Base-by-base conservation (phyloP, 345 rosid species). In the Euphorbia lathyris region DNA sequence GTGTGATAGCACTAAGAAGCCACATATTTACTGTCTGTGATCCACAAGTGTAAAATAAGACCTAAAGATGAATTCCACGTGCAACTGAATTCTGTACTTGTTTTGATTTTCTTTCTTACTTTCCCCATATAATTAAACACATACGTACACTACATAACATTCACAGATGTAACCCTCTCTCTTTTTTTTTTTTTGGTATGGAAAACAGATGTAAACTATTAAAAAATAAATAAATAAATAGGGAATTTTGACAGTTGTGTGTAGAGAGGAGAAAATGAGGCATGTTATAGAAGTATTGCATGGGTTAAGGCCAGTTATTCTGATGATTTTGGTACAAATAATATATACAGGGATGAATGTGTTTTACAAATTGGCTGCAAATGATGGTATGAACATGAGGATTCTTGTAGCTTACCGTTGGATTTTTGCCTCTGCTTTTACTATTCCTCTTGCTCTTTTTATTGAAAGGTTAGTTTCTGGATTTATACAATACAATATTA, bases 401-500 rank as follows among this genome's bases (percentile, higher is more conserved):
- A 50, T 73, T 29, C 48, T 67, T 1, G 65, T 66, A 22, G 71
- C 71, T 27, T 73, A 58, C 7, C 60, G 76, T 23, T 73, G 68
- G 47, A 58, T 73, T 10, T 58, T 73, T 17, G 56, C 59, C 9
- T 23, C 76, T 1, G 66, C 61, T 50, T 58, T 73, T 48, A 14
- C 67, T 53, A 42, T 26, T 2, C 71, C 76, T n/a, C 26, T 73
- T 32, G 70, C 76, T 73, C 51, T 73, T 48, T 11, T 73, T 20
- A 7, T 73, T 22, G 71, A 73, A 34, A 73, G 70, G 76, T 71
- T 2, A 4, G n/a, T n/a, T n/a, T n/a, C n/a, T n/a, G n/a, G n/a
- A n/a, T n/a, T n/a, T n/a, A n/a, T n/a, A n/a, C n/a, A n/a, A n/a
- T n/a, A 40, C 11, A 6, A 4, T 40, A 40, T 40, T 40, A 9